Percentiles rank a stretch among this genome's conserved stretches.
phyloP scores from a whole-genome alignment of 1,139 yeast species.

The Protomyces gravidus region DNA sequence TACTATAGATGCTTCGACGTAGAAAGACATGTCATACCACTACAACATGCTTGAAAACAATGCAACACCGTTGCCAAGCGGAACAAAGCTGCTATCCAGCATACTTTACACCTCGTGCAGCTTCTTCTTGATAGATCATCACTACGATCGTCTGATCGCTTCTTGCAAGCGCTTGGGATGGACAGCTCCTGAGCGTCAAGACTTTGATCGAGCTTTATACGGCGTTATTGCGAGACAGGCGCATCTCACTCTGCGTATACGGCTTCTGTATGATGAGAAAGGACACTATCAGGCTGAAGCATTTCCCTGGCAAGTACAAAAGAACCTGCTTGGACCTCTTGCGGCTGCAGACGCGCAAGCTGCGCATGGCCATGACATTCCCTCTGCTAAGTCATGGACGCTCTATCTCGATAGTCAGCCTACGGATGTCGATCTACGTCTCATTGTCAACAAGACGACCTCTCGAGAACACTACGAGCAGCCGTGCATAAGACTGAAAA shows the following conservation, averaged over 20 bases:
- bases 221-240: conserved; percentile 6
- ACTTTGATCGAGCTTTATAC: conserved; percentile 5
- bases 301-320: not conserved
- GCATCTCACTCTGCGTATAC: conserved; percentile 12
- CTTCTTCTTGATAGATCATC: conserved; percentile 14
- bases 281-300: conserved; percentile 3
- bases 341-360: not conserved
- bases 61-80: conserved; percentile 1
- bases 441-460: conserved; percentile 87
- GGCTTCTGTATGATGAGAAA: not conserved
- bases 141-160: conserved; percentile 4
- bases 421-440: conserved; percentile 52
- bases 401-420: conserved; percentile 58
- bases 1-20: not conserved
- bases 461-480: conserved; percentile 57
- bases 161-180: conserved; percentile 10
- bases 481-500: conserved; percentile 52
- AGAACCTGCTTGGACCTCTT: conserved; percentile 7
- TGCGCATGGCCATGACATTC: not conserved
- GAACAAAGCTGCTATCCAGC: conserved; percentile 9
- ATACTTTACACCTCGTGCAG: conserved; percentile 19
- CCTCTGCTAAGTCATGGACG: conserved; percentile 29
- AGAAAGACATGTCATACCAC: not conserved
- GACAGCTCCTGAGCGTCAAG: conserved; percentile 5
- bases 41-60: not conserved